Percentiles rank a stretch among this genome's conserved stretches.
Evolutionary conservation across 2,329 filamentous ascomycete genomes (phyloP).

Genomic region (Penicillium verrucosum): DNA sequence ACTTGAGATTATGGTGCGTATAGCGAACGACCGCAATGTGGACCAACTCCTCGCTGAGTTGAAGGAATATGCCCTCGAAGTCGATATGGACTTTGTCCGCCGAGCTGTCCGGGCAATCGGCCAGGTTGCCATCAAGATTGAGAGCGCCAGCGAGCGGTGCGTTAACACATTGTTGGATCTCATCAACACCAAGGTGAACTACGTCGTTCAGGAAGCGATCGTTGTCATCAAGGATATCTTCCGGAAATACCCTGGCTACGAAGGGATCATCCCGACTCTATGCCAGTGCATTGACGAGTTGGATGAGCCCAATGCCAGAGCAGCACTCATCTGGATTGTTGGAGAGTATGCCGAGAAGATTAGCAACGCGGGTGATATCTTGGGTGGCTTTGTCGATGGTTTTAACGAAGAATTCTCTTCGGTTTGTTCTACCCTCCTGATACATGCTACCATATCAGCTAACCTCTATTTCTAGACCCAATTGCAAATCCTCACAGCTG

Average conservation of each 20-base stretch:
- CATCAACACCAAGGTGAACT: constrained; percentile 97
- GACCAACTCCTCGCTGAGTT: constrained; percentile 91
- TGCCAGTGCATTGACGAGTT: constrained; percentile 96
- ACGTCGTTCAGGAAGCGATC: constrained; percentile 95
- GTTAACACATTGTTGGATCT: constrained; percentile 90
- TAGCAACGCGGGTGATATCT: constrained; percentile 93
- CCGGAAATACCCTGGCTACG: constrained; percentile 94
- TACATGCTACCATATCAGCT: constrained; percentile 18
- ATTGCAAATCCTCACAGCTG: constrained; percentile 92
- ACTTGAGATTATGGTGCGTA: constrained; percentile 97
- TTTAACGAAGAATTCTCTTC: constrained; percentile 97
- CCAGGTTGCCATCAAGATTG: constrained; percentile 98
- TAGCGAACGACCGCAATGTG: constrained; percentile 95
- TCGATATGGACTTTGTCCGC: constrained; percentile 98
- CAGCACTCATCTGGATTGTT: constrained; percentile 95
- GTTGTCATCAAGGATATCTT: constrained; percentile 99
- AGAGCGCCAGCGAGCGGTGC: constrained; percentile 89
- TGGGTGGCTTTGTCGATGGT: constrained; percentile 84
- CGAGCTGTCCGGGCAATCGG: constrained; percentile 94
- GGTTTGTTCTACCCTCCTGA: constrained; percentile 48
- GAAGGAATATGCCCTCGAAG: constrained; percentile 96
- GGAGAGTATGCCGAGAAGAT: constrained; percentile 99
- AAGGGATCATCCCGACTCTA: constrained; percentile 93
- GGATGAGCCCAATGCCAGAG: constrained; percentile 88
- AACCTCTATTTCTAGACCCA: constrained; percentile 65